Evolutionary conservation across 768 basidiomycete species (phyloP).

Genomic region (Multifurca ochricompacta): DNA sequence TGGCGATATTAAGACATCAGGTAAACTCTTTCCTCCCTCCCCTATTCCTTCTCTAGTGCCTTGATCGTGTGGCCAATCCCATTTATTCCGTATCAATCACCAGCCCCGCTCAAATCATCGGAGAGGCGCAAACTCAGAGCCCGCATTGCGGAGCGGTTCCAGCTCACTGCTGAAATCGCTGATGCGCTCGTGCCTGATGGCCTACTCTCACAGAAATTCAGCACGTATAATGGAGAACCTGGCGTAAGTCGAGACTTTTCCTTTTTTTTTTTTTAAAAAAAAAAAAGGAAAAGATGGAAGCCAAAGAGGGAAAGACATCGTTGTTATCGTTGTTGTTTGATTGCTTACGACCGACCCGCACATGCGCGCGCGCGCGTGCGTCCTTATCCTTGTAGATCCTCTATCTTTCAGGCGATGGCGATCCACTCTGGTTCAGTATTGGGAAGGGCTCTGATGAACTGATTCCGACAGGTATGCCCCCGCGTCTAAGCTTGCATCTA

Average conservation of each 20-base stretch:
- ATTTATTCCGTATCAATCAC: neutral
- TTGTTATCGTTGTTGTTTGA: too few species aligned
- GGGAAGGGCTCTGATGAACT: constrained; percentile 62
- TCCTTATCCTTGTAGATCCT: constrained; percentile 37
- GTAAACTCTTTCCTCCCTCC: constrained; percentile 23
- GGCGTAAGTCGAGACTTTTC: too few species aligned
- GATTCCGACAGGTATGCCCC: constrained; percentile 56
- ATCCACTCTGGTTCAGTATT: constrained; percentile 72
- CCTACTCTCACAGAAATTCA: constrained; percentile 58
- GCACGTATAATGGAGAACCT: constrained; percentile 52
- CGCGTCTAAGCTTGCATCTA: too few species aligned
- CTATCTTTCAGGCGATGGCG: constrained; percentile 56
- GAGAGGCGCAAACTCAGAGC: constrained; percentile 67
- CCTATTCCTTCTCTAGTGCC: too few species aligned
- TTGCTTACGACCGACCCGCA: too few species aligned
- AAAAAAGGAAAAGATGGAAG: too few species aligned
- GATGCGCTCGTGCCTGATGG: constrained; percentile 71
- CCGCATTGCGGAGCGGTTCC: constrained; percentile 43
- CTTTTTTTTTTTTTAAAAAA: too few species aligned
- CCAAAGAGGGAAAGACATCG: too few species aligned
- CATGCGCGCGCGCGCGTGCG: too few species aligned
- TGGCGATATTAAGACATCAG: constrained; percentile 59
- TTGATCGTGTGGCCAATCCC: too few species aligned
- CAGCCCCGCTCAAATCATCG: constrained; percentile 62
- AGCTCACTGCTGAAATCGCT: constrained; percentile 45